Base-by-base conservation (phyloP, 305 asterid species). In the Fraxinus angustifolia region DNA sequence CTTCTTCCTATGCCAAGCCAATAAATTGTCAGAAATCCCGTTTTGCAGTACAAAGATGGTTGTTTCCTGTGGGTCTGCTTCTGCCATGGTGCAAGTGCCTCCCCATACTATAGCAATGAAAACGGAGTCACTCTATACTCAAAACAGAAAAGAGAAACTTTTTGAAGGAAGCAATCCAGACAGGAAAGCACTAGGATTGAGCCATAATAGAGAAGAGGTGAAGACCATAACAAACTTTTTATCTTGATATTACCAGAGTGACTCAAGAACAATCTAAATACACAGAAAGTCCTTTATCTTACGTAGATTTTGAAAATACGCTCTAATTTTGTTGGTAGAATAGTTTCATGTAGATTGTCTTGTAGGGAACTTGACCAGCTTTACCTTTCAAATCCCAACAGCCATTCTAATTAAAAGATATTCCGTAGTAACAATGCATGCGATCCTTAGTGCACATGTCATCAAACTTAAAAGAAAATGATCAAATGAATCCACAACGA, bases 71-170 rank as follows among this genome's bases (percentile, higher is more conserved):
- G 90, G 86, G 81, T 95, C 99, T 0, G 99, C 86, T 53, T 78
- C 30, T 14, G 98, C 99, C 16, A 91, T 95, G 6, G 97, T 95
- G 88, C 99, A 93, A 5, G 98, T 93, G 82, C 98, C 98, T 12
- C 97, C 97, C 40, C 97, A 92, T 16, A 93, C 83, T 88, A 93
- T 91, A 21, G 99, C 93, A 0, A 95, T 82, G 88, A 95, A 95
- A 21, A 86, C 4, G 97, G 93, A 30, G 82, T 83, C 74, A 92
- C 98, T 3, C 91, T 92, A 67, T 95, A 93, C 81, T 93, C 93
- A 26, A 95, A 95, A 56, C 81, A 40, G 84, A 92, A 93, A 30
- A 90, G 93, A 73, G 94, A 84, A 14, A 97, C 98, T 16, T 80
- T 87, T 70, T 35, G 79, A 65, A 95, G 93, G 91, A 95, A 95